Evolutionary conservation across 1,139 yeast species (phyloP).

Genomic region (Debaryomyces sp.): DNA sequence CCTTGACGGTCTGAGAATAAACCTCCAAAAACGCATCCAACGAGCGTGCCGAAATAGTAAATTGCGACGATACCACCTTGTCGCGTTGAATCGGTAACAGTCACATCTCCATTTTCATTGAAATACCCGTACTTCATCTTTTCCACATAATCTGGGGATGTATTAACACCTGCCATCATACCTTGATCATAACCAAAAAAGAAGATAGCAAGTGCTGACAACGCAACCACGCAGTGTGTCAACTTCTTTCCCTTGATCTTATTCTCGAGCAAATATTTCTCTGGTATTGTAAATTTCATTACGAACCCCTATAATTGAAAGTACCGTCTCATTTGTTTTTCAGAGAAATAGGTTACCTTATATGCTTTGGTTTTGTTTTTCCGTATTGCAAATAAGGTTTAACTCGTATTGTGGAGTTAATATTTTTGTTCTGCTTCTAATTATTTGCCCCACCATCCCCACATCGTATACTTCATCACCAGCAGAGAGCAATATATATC

Average conservation of each 20-base stretch:
- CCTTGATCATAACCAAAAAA: conserved; percentile 77
- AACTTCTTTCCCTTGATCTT: conserved; percentile 14
- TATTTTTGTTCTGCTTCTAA: not conserved
- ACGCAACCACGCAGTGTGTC: conserved; percentile 16
- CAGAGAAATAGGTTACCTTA: not conserved
- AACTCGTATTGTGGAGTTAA: not conserved
- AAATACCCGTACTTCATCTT: conserved; percentile 26
- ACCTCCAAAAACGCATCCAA: conserved; percentile 33
- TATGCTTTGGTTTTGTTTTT: not conserved
- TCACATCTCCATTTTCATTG: conserved; percentile 22
- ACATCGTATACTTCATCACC: not conserved
- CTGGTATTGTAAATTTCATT: conserved; percentile 8
- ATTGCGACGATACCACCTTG: conserved; percentile 45
- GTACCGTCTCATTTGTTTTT: not conserved
- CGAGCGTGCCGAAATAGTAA: conserved; percentile 35
- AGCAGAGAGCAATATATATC: not conserved
- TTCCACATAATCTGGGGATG: conserved; percentile 33
- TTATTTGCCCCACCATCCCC: not conserved
- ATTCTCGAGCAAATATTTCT: conserved; percentile 11
- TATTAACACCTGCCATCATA: conserved; percentile 62
- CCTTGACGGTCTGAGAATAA: conserved; percentile 28
- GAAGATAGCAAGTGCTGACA: conserved; percentile 19
- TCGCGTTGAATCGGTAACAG: conserved; percentile 31
- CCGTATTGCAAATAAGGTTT: not conserved
- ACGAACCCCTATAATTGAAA: not conserved